Evolutionary conservation across 176 grass and related monocot genomes (phyloP).

Genomic region (Tillandsia leiboldiana): DNA sequence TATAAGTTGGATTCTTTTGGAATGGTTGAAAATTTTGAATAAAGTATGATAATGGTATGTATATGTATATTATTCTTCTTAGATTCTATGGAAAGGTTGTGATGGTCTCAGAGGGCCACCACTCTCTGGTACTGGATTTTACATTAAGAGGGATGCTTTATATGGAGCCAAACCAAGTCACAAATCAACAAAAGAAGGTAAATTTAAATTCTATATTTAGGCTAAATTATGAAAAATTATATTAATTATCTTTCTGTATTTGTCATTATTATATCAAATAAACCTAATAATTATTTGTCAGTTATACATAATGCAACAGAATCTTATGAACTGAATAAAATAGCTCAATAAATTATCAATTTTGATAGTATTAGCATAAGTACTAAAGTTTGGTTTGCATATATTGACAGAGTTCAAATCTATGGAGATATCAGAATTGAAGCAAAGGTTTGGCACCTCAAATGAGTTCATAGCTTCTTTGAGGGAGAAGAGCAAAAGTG

Average conservation of each 20-base stretch:
- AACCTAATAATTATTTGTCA: too few species aligned
- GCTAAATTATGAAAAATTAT: too few species aligned
- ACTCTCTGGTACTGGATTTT: slow-evolving; percentile 60
- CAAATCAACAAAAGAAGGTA: slow-evolving; percentile 5
- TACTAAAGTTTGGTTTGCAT: too few species aligned
- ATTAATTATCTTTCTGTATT: too few species aligned
- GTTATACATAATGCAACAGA: too few species aligned
- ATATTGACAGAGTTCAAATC: slow-evolving; percentile 2
- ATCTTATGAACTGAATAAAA: too few species aligned
- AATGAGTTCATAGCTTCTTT: slow-evolving; percentile 24
- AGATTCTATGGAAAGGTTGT: slow-evolving; percentile 39
- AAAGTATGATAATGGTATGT: too few species aligned
- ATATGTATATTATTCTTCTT: background rate
- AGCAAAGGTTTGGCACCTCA: slow-evolving; percentile 31
- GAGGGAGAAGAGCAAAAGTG: background rate
- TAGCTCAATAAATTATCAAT: too few species aligned
- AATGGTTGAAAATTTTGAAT: too few species aligned
- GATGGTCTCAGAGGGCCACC: slow-evolving; percentile 53
- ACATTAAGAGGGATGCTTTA: slow-evolving; percentile 35
- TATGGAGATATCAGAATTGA: slow-evolving; percentile 20
- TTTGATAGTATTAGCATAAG: too few species aligned
- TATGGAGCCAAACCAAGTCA: slow-evolving; percentile 25
- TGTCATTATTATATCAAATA: too few species aligned
- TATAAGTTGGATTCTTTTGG: too few species aligned
- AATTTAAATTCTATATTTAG: background rate